phyloP scores from a whole-genome alignment of 2,329 filamentous ascomycete genomes.

The Nothopassalora personata region DNA sequence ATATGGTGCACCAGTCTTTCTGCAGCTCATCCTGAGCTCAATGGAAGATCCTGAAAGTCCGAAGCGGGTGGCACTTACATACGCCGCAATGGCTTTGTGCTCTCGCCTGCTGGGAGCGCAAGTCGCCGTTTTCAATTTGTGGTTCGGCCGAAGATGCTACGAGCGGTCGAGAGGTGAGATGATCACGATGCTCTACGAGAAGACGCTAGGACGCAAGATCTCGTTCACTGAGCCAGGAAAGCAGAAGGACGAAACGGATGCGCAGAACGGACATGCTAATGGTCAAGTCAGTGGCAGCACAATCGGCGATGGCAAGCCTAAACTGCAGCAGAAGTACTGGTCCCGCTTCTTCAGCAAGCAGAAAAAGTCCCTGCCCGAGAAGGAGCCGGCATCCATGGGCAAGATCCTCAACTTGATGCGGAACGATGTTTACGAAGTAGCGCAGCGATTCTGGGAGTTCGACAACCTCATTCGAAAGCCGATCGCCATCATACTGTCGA shows the following conservation, averaged over 20 bases:
- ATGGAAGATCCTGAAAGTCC: slow-evolving; percentile 53
- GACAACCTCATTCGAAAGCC: slow-evolving; percentile 70
- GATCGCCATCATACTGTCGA: slow-evolving; percentile 67
- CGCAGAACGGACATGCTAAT: slow-evolving; percentile 10
- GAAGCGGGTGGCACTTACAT: slow-evolving; percentile 57
- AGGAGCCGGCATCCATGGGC: slow-evolving; percentile 70
- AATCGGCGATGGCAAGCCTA: slow-evolving; percentile 1
- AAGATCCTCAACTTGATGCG: slow-evolving; percentile 88
- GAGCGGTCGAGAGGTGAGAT: slow-evolving; percentile 80
- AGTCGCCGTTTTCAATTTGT: slow-evolving; percentile 63
- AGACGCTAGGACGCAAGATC: slow-evolving; percentile 64
- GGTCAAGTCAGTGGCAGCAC: slow-evolving; percentile 18
- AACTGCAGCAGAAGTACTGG: slow-evolving; percentile 8
- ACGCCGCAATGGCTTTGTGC: slow-evolving; percentile 57
- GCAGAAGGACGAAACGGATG: slow-evolving; percentile 3
- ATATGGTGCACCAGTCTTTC: slow-evolving; percentile 56
- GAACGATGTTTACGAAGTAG: slow-evolving; percentile 72
- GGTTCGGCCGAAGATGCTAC: slow-evolving; percentile 80
- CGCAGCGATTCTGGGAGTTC: slow-evolving; percentile 82
- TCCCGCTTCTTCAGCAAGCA: background rate
- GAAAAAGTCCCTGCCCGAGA: slow-evolving; percentile 28
- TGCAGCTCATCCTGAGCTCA: slow-evolving; percentile 65
- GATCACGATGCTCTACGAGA: slow-evolving; percentile 79
- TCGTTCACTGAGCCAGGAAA: slow-evolving; percentile 25
- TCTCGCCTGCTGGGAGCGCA: slow-evolving; percentile 60